These are phyloP conservation scores for Dactylonectria macrodidyma DNA, from an alignment of 2,329 filamentous ascomycete genomes.

Conservation along the genomic window DNA sequence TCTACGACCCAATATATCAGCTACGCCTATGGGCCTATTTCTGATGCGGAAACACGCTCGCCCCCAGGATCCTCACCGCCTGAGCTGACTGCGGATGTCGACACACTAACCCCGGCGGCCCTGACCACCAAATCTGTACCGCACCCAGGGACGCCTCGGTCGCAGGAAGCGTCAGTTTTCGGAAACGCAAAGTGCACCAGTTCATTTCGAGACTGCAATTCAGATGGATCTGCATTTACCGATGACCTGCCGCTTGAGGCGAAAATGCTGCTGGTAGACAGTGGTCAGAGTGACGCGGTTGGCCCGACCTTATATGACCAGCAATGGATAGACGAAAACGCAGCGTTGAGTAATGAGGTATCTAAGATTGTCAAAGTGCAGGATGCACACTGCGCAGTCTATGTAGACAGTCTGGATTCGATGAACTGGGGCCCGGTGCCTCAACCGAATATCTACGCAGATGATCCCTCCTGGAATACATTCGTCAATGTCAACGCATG, in stretches of 20 bases:
- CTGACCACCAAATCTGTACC: constrained; percentile 49
- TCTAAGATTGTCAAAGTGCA: too few relatives aligned
- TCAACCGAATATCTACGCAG: too few relatives aligned
- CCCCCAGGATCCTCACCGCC: constrained; percentile 36
- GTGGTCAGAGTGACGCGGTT: not conserved
- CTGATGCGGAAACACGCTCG: constrained; percentile 28
- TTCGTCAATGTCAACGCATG: too few relatives aligned
- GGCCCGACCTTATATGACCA: not conserved
- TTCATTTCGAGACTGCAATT: constrained; percentile 13
- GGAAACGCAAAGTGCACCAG: constrained; percentile 27
- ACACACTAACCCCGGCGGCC: constrained; percentile 41
- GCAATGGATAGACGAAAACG: not conserved
- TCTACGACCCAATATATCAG: constrained; percentile 35
- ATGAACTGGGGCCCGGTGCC: too few relatives aligned
- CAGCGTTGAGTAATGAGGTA: not conserved
- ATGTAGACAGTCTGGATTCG: too few relatives aligned
- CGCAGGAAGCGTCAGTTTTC: constrained; percentile 40
- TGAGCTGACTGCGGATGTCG: constrained; percentile 30
- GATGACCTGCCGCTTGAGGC: not conserved
- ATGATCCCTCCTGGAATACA: too few relatives aligned
- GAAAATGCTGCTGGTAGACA: not conserved
- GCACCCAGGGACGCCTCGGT: constrained; percentile 39
- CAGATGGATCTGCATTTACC: not conserved
- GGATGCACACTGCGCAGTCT: too few relatives aligned
- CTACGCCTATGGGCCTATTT: constrained; percentile 35